phyloP scores from a whole-genome alignment of 768 basidiomycete species.

The Suillus bovinus region DNA sequence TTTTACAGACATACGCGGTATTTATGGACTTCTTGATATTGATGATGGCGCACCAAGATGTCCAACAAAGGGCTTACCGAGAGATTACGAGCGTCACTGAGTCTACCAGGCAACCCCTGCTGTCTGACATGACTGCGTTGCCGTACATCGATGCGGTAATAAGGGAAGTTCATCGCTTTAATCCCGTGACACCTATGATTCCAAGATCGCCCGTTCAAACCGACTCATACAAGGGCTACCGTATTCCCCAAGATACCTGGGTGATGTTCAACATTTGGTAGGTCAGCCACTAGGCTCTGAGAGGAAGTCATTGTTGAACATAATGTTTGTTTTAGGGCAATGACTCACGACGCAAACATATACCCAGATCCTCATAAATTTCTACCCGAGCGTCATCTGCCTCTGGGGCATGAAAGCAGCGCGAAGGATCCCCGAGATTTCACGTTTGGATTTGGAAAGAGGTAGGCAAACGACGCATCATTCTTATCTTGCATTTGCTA shows the following conservation, averaged over 20 bases:
- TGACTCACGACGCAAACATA: background rate
- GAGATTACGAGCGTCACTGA: background rate
- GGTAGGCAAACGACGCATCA: background rate
- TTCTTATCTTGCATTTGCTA: background rate
- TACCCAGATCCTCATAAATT: background rate
- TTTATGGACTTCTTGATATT: background rate
- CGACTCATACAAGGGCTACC: background rate
- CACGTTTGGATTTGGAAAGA: background rate
- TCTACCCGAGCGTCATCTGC: background rate
- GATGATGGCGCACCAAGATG: background rate
- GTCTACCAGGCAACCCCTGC: background rate
- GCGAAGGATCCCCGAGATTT: background rate
- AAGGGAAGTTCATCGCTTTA: background rate
- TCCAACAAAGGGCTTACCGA: background rate
- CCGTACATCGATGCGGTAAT: background rate
- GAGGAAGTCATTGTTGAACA: background rate
- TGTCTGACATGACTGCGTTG: background rate
- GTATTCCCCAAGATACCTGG: background rate
- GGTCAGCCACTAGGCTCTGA: background rate
- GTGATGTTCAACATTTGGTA: constrained; percentile 1
- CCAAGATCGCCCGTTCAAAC: background rate
- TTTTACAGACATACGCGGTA: background rate
- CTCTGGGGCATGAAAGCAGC: background rate
- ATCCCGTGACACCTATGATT: background rate
- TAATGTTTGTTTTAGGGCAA: background rate